A percentile compares a stretch with the other conserved stretches of the same genome.
Conservation (phyloP, 192 early-diverging fungal species). For the Podila epicladia region DNA sequence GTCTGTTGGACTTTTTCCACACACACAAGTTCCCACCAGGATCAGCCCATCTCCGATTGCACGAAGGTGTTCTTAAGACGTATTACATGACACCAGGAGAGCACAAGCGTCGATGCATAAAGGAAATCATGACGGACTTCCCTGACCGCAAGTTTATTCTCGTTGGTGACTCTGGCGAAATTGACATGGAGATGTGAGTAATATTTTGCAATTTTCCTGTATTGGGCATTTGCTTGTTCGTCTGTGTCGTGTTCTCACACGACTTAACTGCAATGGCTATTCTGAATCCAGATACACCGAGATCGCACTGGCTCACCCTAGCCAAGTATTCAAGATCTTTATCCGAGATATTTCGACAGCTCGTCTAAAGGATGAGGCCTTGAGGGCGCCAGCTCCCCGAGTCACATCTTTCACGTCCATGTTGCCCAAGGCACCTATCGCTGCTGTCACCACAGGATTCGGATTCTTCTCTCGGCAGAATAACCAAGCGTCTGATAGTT, state of each 20-base stretch:
- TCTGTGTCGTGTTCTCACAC: neutral
- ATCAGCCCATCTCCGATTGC: conserved; percentile 72
- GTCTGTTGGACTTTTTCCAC: conserved; percentile 71
- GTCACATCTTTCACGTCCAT: conserved; percentile 18
- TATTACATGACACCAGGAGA: conserved; percentile 63
- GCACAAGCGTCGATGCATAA: conserved; percentile 64
- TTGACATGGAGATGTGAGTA: conserved; percentile 75
- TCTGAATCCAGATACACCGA: conserved; percentile 56
- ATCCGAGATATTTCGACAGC: conserved; percentile 67
- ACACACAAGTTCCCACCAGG: conserved; percentile 78
- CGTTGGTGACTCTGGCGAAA: conserved; percentile 88
- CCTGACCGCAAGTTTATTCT: conserved; percentile 82
- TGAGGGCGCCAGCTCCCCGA: conserved; percentile 2
- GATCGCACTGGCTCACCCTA: conserved; percentile 58
- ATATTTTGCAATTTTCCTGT: neutral
- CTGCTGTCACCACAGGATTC: conserved; percentile 2
- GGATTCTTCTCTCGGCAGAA: neutral
- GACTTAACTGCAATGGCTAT: neutral
- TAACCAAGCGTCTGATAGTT: too few relatives aligned
- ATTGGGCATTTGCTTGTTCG: neutral
- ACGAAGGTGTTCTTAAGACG: conserved; percentile 67
- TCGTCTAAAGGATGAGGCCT: conserved; percentile 4
- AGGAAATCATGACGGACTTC: conserved; percentile 64
- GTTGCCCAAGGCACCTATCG: conserved; percentile 3
- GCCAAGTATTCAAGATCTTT: conserved; percentile 72